Evolutionary conservation across 495 filamentous ascomycete species (phyloP).

Genomic region (Geoglossum glabrum): DNA sequence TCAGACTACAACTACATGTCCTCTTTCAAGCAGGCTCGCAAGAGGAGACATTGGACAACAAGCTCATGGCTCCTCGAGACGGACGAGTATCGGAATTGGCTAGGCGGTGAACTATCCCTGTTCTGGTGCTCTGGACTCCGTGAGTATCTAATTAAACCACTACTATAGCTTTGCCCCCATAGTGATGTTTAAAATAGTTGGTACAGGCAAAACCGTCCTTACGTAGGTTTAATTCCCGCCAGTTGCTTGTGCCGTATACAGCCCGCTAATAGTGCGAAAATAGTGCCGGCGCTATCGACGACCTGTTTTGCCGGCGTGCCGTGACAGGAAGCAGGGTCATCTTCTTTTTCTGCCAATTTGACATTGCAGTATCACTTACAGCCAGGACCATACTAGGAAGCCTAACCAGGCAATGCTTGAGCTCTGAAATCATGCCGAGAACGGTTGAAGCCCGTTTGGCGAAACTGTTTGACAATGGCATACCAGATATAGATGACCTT

Average conservation of each 20-base stretch:
- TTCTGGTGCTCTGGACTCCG: constrained; percentile 7
- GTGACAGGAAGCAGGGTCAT: neutral
- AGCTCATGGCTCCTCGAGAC: constrained; percentile 3
- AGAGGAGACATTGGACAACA: constrained; percentile 7
- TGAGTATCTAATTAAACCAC: neutral
- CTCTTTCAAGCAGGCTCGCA: constrained; percentile 6
- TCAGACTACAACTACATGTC: constrained; percentile 6
- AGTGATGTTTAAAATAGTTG: constrained; percentile 6
- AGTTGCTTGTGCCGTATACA: neutral
- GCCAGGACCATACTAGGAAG: constrained; percentile 2
- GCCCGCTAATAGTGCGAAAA: neutral
- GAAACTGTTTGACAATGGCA: neutral
- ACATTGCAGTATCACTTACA: neutral
- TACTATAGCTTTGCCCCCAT: constrained; percentile 4
- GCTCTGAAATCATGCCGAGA: neutral
- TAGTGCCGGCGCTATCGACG: neutral
- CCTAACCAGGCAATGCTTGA: constrained; percentile 6
- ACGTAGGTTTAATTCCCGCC: constrained; percentile 6
- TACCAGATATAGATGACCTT: constrained; percentile 1
- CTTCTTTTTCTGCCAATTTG: constrained; percentile 7
- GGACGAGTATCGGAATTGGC: constrained; percentile 1
- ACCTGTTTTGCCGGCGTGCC: neutral
- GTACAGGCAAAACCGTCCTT: constrained; percentile 14
- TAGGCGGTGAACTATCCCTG: constrained; percentile 5
- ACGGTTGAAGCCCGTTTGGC: constrained; percentile 3